Conservation (phyloP, 179 eudicot genomes). For the Patellifolia procumbens region DNA sequence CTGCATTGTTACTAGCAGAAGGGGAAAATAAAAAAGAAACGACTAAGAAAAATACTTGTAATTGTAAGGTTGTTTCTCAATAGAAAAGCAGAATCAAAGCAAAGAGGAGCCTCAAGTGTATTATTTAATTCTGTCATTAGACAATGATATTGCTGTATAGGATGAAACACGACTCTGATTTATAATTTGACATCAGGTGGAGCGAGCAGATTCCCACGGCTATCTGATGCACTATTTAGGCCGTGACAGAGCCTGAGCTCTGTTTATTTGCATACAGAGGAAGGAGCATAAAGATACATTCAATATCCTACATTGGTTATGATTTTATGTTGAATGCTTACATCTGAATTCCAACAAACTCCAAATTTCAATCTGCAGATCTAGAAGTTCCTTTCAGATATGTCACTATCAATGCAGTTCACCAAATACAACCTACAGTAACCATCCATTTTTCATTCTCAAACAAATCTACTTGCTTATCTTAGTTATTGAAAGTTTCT, state of each 20-base stretch:
- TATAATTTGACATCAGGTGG: not conserved
- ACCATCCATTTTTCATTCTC: not conserved
- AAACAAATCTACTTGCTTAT: not conserved
- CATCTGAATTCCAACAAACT: not conserved
- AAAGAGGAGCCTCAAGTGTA: not conserved
- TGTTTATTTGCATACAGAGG: not conserved
- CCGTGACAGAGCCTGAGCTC: not conserved
- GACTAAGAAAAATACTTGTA: no score
- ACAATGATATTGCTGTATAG: not conserved
- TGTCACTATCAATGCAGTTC: not conserved
- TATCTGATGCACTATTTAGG: not conserved
- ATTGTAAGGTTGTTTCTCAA: not conserved
- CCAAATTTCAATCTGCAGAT: not conserved
- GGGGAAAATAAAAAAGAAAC: not conserved
- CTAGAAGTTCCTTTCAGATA: not conserved
- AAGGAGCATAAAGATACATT: not conserved
- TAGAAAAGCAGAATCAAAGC: not conserved
- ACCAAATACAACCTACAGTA: not conserved
- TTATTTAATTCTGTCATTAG: not conserved
- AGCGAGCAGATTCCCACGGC: not conserved
- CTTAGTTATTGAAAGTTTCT: not conserved
- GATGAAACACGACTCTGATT: not conserved
- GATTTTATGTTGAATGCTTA: not conserved
- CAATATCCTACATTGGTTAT: not conserved
- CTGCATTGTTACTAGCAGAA: constrained; percentile 67